phyloP scores from a whole-genome alignment of 2,329 filamentous ascomycete genomes.

The Aspergillus piperis region DNA sequence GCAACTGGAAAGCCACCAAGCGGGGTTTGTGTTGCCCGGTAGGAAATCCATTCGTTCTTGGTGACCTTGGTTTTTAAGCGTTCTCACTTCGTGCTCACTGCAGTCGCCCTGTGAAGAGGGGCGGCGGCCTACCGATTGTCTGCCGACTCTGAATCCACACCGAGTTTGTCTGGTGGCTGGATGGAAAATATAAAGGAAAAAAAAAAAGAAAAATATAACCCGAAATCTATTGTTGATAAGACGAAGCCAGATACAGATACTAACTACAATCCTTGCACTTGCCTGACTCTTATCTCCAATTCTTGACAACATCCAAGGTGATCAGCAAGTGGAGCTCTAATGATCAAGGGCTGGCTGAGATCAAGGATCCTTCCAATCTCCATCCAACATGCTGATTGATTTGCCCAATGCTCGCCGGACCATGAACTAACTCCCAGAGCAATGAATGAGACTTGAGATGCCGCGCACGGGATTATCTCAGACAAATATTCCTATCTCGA shows the following conservation, averaged over 20 bases:
- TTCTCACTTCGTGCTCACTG: not conserved
- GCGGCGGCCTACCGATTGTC: not conserved
- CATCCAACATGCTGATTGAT: not conserved
- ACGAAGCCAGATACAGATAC: not conserved
- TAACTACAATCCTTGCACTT: not conserved
- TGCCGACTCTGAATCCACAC: not conserved
- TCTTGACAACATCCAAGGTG: not conserved
- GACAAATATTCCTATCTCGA: slow-evolving; percentile 7
- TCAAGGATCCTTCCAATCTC: not conserved
- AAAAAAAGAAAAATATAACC: not conserved
- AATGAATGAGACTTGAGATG: not conserved
- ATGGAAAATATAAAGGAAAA: no score
- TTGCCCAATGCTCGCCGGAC: not conserved
- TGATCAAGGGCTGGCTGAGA: not conserved
- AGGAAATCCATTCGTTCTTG: not conserved
- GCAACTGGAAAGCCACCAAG: slow-evolving; percentile 23
- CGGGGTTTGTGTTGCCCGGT: slow-evolving; percentile 12
- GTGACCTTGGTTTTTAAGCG: not conserved
- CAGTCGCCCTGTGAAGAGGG: not conserved
- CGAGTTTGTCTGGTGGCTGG: not conserved
- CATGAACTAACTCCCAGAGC: not conserved
- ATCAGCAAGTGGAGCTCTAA: not conserved
- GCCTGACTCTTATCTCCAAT: not conserved
- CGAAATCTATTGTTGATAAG: not conserved
- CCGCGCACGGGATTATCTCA: slow-evolving; percentile 1